Percentiles rank a stretch among this genome's conserved stretches.
phyloP scores from a whole-genome alignment of 345 rosid species.

The Sisymbrium altissimum region DNA sequence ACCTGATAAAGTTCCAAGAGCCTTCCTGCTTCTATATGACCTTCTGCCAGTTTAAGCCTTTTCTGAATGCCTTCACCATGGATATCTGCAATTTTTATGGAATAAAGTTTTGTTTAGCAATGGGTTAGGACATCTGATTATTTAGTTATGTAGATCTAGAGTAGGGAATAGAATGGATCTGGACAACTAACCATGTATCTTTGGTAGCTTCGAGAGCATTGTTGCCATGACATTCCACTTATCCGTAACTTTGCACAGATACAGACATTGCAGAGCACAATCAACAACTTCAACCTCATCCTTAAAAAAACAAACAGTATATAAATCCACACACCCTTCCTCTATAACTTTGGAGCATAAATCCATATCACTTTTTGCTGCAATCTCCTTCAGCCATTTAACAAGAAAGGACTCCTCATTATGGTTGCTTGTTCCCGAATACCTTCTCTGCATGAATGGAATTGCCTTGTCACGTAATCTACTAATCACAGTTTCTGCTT shows the following conservation, averaged over 20 bases:
- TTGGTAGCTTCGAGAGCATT: constrained; percentile 79
- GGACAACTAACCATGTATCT: constrained; percentile 53
- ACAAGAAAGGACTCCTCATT: constrained; percentile 63
- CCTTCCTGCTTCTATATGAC: constrained; percentile 92
- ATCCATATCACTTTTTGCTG: constrained; percentile 66
- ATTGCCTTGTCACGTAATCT: constrained; percentile 60
- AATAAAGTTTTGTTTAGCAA: constrained; percentile 26
- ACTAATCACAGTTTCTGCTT: constrained; percentile 57
- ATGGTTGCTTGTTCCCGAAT: constrained; percentile 30
- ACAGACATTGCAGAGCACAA: constrained; percentile 80
- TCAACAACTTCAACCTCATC: constrained; percentile 72
- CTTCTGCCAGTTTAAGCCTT: constrained; percentile 71
- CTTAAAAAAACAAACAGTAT: constrained; percentile 51
- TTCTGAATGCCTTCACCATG: constrained; percentile 46
- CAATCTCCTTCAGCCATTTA: constrained; percentile 86
- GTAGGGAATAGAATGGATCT: neutral
- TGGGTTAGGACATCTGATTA: neutral
- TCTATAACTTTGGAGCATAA: constrained; percentile 72
- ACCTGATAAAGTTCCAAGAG: constrained; percentile 88
- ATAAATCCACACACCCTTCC: constrained; percentile 72
- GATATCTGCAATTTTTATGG: constrained; percentile 43
- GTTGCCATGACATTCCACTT: constrained; percentile 84
- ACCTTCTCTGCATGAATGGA: constrained; percentile 72
- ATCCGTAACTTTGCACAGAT: constrained; percentile 66
- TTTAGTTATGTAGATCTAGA: neutral